Evolutionary conservation across 495 filamentous ascomycete species (phyloP).

Genomic region (Aspergillus haitiensis): DNA sequence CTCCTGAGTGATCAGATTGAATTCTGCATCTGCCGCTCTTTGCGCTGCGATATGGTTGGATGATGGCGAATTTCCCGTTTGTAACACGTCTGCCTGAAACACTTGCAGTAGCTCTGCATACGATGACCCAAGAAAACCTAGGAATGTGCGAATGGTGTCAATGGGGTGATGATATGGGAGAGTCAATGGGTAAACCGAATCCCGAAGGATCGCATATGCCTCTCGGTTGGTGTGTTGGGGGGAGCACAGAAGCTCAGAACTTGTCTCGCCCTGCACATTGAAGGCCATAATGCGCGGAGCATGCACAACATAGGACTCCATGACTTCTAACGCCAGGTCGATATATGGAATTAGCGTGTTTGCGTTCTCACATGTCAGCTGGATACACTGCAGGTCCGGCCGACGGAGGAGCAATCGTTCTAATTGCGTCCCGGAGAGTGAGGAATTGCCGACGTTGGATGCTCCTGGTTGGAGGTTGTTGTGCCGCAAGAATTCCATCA

Average conservation of each 20-base stretch:
- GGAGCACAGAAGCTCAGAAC: neutral
- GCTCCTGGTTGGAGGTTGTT: neutral
- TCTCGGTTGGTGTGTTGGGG: too few relatives aligned
- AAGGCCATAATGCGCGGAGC: neutral
- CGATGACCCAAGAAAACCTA: too few relatives aligned
- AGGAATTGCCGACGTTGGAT: neutral
- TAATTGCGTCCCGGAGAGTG: neutral
- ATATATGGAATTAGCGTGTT: conserved; percentile 2
- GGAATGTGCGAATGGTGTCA: too few relatives aligned
- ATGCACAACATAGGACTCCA: neutral
- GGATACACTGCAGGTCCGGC: neutral
- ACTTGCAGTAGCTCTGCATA: too few relatives aligned
- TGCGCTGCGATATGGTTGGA: too few relatives aligned
- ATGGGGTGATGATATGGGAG: too few relatives aligned
- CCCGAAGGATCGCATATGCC: too few relatives aligned
- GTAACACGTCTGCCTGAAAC: too few relatives aligned
- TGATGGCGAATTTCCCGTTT: too few relatives aligned
- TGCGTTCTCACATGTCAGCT: conserved; percentile 3
- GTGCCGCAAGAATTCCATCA: neutral
- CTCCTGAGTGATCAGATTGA: too few relatives aligned
- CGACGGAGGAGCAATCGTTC: neutral
- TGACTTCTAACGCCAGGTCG: neutral
- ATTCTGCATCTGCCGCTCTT: too few relatives aligned
- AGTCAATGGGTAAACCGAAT: too few relatives aligned
- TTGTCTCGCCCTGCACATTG: neutral